Conservation (phyloP, 306 rosid genomes). For the Cercis canadensis region DNA sequence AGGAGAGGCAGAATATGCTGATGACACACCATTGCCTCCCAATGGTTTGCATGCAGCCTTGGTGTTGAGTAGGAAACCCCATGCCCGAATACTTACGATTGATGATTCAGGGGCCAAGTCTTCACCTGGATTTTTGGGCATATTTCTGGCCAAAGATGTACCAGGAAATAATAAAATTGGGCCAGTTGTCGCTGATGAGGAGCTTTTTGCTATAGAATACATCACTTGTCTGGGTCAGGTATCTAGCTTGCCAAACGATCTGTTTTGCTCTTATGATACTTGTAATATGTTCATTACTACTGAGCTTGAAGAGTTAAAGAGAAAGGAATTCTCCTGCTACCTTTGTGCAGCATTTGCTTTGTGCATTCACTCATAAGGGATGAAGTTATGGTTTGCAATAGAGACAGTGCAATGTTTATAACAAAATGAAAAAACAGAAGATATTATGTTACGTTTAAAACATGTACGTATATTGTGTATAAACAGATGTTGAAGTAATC, state of each 20-base stretch:
- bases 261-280: not conserved
- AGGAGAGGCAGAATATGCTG: constrained; percentile 93
- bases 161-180: constrained; percentile 80
- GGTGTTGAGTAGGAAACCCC: constrained; percentile 84
- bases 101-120: constrained; percentile 69
- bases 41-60: constrained; percentile 89
- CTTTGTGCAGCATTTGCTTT: constrained; percentile 13
- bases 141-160: constrained; percentile 72
- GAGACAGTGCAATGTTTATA: constrained; percentile 5
- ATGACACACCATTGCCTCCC: constrained; percentile 71
- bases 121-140: constrained; percentile 77
- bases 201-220: constrained; percentile 76
- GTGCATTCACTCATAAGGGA: constrained; percentile 11
- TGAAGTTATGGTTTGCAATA: constrained; percentile 8
- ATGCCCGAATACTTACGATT: constrained; percentile 78
- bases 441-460: constrained; percentile 9
- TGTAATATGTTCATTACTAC: constrained; percentile 14
- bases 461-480: constrained; percentile 8
- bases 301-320: constrained; percentile 13
- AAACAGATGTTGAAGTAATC: not conserved
- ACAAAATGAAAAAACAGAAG: constrained; percentile 1
- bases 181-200: constrained; percentile 78
- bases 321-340: constrained; percentile 34
- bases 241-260: constrained; percentile 40
- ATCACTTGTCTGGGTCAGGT: constrained; percentile 98